Evolutionary conservation across 2,329 filamentous ascomycete species (phyloP).

Genomic region (Beauveria varroae): DNA sequence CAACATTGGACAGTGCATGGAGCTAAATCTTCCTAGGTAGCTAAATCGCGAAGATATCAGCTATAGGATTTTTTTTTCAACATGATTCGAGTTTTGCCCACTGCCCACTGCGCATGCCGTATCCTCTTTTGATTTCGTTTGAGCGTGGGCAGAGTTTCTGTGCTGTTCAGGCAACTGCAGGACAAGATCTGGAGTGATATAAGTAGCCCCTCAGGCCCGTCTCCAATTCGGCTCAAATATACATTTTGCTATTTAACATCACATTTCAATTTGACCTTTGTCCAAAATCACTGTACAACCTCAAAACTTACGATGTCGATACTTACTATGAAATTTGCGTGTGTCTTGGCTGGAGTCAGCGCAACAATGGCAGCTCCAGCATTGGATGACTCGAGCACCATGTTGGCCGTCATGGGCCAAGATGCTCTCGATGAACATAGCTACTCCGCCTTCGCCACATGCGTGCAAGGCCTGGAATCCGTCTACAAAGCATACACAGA

Average conservation of each 20-base stretch:
- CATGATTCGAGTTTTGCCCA: not conserved
- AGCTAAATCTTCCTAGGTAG: not conserved
- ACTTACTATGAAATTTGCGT: not conserved
- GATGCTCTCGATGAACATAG: not conserved
- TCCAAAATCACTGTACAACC: not conserved
- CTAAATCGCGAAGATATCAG: not conserved
- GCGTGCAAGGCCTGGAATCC: not conserved
- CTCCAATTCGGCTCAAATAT: not conserved
- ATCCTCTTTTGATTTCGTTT: not conserved
- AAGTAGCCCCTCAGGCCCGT: not conserved
- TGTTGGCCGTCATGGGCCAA: not conserved
- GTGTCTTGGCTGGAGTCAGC: not conserved
- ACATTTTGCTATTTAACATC: not conserved
- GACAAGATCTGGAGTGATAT: not conserved
- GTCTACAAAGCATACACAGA: conserved; percentile 3
- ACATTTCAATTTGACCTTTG: not conserved
- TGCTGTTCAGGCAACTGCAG: not conserved
- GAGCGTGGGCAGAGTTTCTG: not conserved
- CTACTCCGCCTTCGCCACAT: not conserved
- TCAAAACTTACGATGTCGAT: not conserved
- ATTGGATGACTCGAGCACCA: not conserved
- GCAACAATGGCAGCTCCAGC: not conserved
- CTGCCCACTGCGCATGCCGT: not conserved
- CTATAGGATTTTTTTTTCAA: too few species aligned
- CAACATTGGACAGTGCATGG: not conserved